Evolutionary conservation across 805 yeast species (phyloP).

Genomic region (Saccharomycopsis sp.): DNA sequence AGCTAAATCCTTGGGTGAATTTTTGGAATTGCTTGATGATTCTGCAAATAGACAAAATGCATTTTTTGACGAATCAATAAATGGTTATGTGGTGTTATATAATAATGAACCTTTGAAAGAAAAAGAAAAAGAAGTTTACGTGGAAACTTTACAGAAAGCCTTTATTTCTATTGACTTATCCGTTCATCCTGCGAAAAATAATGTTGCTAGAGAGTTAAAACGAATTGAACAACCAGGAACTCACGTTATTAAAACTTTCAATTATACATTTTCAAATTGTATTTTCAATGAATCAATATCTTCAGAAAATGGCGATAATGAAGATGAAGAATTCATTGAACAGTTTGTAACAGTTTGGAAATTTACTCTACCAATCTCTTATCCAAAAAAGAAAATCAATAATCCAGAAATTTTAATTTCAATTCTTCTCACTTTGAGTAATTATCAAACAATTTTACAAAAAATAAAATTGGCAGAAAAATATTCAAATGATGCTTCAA

Average conservation of each 20-base stretch:
- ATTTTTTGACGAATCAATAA: slow-evolving; percentile 17
- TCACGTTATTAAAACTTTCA: slow-evolving; percentile 8
- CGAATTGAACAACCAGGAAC: neutral
- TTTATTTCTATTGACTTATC: slow-evolving; percentile 16
- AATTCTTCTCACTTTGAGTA: slow-evolving; percentile 11
- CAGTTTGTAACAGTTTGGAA: slow-evolving; percentile 17
- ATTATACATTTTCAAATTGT: slow-evolving; percentile 11
- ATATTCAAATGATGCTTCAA: neutral
- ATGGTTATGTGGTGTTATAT: slow-evolving; percentile 16
- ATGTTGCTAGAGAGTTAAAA: neutral
- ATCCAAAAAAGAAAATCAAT: slow-evolving; percentile 17
- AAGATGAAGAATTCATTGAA: neutral
- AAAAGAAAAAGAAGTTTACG: slow-evolving; percentile 8
- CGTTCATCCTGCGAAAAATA: slow-evolving; percentile 18
- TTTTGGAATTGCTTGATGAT: slow-evolving; percentile 11
- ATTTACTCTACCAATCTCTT: slow-evolving; percentile 15
- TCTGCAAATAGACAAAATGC: slow-evolving; percentile 17
- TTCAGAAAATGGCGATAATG: slow-evolving; percentile 4
- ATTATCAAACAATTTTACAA: slow-evolving; percentile 7
- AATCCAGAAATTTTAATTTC: slow-evolving; percentile 18
- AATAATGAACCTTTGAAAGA: slow-evolving; percentile 6
- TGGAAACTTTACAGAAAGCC: slow-evolving; percentile 10
- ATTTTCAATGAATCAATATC: slow-evolving; percentile 10
- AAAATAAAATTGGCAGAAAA: slow-evolving; percentile 8
- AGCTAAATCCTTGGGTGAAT: slow-evolving; percentile 6